Evolutionary conservation across 208 protist species (phyloP).

Genomic region (Leishmania tropica): DNA sequence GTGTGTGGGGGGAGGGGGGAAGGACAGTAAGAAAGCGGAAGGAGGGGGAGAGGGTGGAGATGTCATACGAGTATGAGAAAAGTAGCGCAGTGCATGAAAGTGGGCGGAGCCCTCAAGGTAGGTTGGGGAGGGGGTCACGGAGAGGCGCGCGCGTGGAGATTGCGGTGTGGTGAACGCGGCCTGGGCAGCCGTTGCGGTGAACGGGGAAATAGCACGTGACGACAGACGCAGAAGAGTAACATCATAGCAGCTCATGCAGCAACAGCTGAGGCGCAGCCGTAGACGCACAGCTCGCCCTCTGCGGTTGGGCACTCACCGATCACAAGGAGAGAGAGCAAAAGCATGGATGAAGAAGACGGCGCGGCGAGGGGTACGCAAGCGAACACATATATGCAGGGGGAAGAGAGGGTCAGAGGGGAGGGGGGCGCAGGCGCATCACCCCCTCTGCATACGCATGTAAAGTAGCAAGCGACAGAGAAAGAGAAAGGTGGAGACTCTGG

Average conservation of each 20-base stretch:
- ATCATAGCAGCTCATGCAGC: neutral
- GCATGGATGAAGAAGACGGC: neutral
- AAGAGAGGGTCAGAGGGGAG: neutral
- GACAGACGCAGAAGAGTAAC: neutral
- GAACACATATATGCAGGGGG: neutral
- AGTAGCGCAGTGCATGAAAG: neutral
- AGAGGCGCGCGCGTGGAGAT: neutral
- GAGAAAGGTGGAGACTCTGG: neutral
- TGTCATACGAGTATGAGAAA: neutral
- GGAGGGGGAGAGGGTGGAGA: neutral
- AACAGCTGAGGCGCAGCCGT: neutral
- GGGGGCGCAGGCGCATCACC: neutral
- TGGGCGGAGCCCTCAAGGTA: no score
- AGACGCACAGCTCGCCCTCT: neutral
- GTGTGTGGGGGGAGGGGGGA: neutral
- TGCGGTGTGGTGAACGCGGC: neutral
- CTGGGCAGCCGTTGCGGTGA: neutral
- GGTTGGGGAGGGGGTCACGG: neutral
- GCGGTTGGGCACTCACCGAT: neutral
- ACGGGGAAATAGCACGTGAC: neutral
- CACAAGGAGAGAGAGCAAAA: neutral
- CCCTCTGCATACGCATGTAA: neutral
- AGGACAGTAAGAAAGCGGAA: neutral
- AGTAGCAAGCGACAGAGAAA: neutral
- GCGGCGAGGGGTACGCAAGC: neutral